Conservation (phyloP, 1,284 basidiomycete species). For the Pterulicium gracile region DNA sequence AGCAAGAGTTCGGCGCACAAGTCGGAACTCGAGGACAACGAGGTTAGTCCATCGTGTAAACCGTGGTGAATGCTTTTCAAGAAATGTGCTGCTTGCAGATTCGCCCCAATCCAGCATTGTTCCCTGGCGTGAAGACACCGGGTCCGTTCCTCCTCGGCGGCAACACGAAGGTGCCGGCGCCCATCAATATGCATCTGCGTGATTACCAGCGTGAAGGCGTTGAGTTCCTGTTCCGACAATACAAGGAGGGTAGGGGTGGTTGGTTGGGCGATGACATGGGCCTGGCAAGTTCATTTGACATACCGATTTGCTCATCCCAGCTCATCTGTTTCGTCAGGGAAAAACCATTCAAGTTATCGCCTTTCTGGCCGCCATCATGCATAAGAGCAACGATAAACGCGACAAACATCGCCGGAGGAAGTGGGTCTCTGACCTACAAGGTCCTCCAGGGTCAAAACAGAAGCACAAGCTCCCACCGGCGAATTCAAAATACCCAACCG, state of each 20-base stretch:
- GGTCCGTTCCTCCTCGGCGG: conserved; percentile 32
- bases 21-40: conserved; percentile 13
- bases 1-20: neutral
- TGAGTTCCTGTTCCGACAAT: conserved; percentile 63
- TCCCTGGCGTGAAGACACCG: conserved; percentile 27
- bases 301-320: neutral
- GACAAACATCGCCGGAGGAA: conserved; percentile 54
- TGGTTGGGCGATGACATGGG: conserved; percentile 89
- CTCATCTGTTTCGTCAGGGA: conserved; percentile 25
- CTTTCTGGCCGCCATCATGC: conserved; percentile 80
- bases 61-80: conserved; percentile 3
- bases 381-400: conserved; percentile 51
- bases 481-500: conserved; percentile 67
- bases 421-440: conserved; percentile 53
- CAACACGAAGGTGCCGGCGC: conserved; percentile 44
- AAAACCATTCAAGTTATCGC: conserved; percentile 87
- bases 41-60: neutral
- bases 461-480: conserved; percentile 47
- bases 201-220: conserved; percentile 81
- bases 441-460: conserved; percentile 42
- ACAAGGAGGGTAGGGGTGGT: conserved; percentile 52
- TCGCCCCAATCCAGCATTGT: conserved; percentile 43
- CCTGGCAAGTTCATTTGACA: conserved; percentile 39
- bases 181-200: conserved; percentile 73
- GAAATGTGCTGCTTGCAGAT: conserved; percentile 15